phyloP scores from a whole-genome alignment of 768 basidiomycete species.

The Tephrocybe sp. region DNA sequence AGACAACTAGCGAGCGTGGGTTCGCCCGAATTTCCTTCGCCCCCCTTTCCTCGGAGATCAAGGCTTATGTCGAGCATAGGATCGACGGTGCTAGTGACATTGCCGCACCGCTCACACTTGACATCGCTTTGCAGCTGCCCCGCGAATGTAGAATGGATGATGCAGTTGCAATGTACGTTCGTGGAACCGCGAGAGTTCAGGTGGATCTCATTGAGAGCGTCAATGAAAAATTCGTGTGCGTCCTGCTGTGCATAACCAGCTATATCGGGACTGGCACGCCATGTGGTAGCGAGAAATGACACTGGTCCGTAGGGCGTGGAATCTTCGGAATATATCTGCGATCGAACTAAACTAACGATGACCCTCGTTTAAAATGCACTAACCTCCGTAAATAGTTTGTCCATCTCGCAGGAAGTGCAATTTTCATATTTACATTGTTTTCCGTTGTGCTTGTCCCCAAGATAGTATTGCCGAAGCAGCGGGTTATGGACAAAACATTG shows the following conservation, averaged over 20 bases:
- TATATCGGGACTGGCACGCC: slow-evolving; percentile 78
- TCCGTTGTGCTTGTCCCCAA: slow-evolving; percentile 86
- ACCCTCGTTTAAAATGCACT: background rate
- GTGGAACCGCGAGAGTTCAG: slow-evolving; percentile 72
- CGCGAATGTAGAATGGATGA: slow-evolving; percentile 88
- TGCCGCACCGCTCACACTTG: slow-evolving; percentile 82
- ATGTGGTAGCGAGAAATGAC: slow-evolving; percentile 80
- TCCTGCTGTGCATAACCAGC: slow-evolving; percentile 95
- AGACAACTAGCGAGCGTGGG: slow-evolving; percentile 77
- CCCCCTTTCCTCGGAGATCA: slow-evolving; percentile 64
- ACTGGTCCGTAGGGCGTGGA: slow-evolving; percentile 74
- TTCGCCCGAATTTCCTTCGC: slow-evolving; percentile 43
- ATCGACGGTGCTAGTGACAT: slow-evolving; percentile 76
- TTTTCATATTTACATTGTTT: slow-evolving; percentile 65
- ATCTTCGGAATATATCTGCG: slow-evolving; percentile 58
- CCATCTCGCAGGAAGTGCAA: slow-evolving; percentile 94
- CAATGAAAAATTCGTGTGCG: slow-evolving; percentile 86
- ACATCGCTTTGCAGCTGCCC: slow-evolving; percentile 89
- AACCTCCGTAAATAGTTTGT: slow-evolving; percentile 78
- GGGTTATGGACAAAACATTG: slow-evolving; percentile 92
- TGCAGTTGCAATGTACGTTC: slow-evolving; percentile 82
- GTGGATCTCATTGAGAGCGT: slow-evolving; percentile 86
- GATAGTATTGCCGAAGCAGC: slow-evolving; percentile 82
- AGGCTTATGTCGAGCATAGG: slow-evolving; percentile 91
- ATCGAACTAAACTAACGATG: background rate